Percentiles rank a stretch among this genome's conserved stretches.
These are phyloP conservation scores for Acorus calamus DNA, from an alignment of 106 monocot genomes.

Conservation along the genomic window DNA sequence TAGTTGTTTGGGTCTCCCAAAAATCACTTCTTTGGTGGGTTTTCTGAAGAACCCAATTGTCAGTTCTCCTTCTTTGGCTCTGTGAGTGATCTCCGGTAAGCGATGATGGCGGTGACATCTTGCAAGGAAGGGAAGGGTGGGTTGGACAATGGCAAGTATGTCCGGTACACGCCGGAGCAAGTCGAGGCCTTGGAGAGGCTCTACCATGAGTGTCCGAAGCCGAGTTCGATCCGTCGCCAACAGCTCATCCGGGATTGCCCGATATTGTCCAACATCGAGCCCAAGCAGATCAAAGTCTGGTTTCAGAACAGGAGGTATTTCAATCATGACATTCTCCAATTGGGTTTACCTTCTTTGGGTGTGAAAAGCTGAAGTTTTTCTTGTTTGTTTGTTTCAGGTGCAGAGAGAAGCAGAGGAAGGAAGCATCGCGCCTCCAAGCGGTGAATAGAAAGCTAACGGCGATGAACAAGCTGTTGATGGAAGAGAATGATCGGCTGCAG, in stretches of 20 bases:
- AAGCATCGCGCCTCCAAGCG: conserved; percentile 45
- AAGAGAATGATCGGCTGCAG: conserved; percentile 72
- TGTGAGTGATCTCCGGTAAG: neutral
- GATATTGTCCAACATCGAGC: conserved; percentile 60
- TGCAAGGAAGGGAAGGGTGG: conserved; percentile 37
- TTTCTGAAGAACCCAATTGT: too few relatives aligned
- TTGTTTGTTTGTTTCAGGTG: conserved; percentile 23
- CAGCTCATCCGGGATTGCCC: conserved; percentile 63
- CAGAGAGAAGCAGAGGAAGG: conserved; percentile 72
- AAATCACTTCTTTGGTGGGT: too few relatives aligned
- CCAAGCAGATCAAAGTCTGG: conserved; percentile 85
- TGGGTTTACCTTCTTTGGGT: too few relatives aligned
- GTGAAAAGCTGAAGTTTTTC: neutral
- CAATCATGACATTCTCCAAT: too few relatives aligned
- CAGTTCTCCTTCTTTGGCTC: too few relatives aligned
- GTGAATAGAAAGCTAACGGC: conserved; percentile 63
- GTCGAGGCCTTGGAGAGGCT: conserved; percentile 64
- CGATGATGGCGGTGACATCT: conserved; percentile 29
- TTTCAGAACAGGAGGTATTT: conserved; percentile 64
- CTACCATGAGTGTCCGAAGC: conserved; percentile 69
- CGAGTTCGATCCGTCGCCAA: conserved; percentile 64
- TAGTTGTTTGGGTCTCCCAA: too few relatives aligned
- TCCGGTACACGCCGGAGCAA: conserved; percentile 67
- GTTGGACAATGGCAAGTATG: conserved; percentile 54
- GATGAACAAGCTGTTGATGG: conserved; percentile 81